These are phyloP conservation scores for Mortierella sp. DNA, from an alignment of 371 early-diverging fungal species.

Conservation along the genomic window DNA sequence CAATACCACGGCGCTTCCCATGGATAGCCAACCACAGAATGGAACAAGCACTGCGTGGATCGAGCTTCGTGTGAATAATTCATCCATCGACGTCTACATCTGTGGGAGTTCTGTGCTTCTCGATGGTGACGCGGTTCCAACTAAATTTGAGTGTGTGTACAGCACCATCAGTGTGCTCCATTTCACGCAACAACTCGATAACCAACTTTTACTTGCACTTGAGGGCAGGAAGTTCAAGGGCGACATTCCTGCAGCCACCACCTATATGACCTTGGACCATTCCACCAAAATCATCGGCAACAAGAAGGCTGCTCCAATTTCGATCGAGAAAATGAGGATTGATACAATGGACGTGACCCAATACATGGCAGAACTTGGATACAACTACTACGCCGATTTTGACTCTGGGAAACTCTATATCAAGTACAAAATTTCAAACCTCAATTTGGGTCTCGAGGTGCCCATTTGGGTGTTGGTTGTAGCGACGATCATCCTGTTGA, in stretches of 20 bases:
- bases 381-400: conserved; percentile 5
- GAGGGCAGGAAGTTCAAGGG: too few species aligned
- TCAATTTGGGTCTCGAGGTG: not conserved
- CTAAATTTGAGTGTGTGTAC: too few species aligned
- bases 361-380: conserved; percentile 8
- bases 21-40: not conserved
- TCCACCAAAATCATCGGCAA: not conserved
- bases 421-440: not conserved
- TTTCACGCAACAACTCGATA: too few species aligned
- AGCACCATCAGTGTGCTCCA: too few species aligned
- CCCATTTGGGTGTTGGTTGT: conserved; percentile 4
- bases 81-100: too few species aligned
- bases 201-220: too few species aligned
- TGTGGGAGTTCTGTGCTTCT: too few species aligned
- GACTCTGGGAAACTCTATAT: not conserved
- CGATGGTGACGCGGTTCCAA: too few species aligned
- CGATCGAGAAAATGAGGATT: not conserved
- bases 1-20: not conserved
- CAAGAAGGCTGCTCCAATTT: not conserved
- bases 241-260: too few species aligned
- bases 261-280: too few species aligned
- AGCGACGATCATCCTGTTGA: too few species aligned
- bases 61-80: too few species aligned
- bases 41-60: not conserved
- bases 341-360: not conserved